These are phyloP conservation scores for Lanmaoa pseudosensibilis DNA, from an alignment of 768 basidiomycete genomes.

Conservation along the genomic window DNA sequence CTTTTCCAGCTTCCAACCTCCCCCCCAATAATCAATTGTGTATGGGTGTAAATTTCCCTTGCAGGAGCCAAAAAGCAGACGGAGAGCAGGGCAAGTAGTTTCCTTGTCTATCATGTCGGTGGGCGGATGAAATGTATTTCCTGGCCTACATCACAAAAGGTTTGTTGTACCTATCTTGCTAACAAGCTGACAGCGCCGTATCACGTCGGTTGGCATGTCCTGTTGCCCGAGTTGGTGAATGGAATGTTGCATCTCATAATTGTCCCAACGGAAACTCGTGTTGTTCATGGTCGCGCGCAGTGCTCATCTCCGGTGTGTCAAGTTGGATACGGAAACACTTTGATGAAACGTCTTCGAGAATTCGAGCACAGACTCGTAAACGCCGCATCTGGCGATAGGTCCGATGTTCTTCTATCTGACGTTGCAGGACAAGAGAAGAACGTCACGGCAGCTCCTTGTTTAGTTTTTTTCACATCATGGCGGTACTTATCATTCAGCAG, in stretches of 20 bases:
- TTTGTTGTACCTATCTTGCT: constrained; percentile 31
- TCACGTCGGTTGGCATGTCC: constrained; percentile 21
- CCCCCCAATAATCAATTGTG: constrained; percentile 38
- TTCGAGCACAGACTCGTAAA: constrained; percentile 22
- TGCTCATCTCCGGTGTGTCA: constrained; percentile 30
- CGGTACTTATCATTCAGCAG: constrained; percentile 29
- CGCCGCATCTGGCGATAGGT: constrained; percentile 31
- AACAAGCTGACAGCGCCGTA: constrained; percentile 24
- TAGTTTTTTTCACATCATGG: constrained; percentile 24
- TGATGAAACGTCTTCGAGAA: constrained; percentile 35
- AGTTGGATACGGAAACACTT: constrained; percentile 18
- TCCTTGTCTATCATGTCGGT: constrained; percentile 20
- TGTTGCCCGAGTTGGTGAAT: constrained; percentile 22
- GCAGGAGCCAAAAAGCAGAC: constrained; percentile 17
- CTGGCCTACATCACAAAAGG: constrained; percentile 21
- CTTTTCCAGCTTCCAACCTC: constrained; percentile 45
- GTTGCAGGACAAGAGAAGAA: constrained; percentile 28
- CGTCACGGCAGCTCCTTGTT: constrained; percentile 27
- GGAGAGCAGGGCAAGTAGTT: constrained; percentile 29
- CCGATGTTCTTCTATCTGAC: constrained; percentile 27
- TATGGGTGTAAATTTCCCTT: constrained; percentile 9
- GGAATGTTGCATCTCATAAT: constrained; percentile 19
- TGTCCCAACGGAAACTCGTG: constrained; percentile 18
- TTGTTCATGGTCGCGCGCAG: constrained; percentile 10
- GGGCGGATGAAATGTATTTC: constrained; percentile 29